Evolutionary conservation across 768 basidiomycete genomes (phyloP), one percentile per base, ranked within the genome.

Genomic region (Exidia glandulosa): DNA sequence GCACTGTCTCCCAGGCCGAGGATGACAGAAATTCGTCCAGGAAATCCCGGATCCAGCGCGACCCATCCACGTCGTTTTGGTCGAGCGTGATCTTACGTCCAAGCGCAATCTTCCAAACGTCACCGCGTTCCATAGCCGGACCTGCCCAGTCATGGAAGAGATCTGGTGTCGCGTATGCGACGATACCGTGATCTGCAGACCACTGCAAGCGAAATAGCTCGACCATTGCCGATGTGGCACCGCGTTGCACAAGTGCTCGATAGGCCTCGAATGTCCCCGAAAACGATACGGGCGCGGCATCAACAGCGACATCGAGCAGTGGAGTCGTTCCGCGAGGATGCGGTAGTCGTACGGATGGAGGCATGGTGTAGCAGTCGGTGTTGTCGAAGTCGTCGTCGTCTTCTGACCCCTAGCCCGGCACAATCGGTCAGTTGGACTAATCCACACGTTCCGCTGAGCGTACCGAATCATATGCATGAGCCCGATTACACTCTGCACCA

Each of bases 91-190:
- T 62, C 7, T 72, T 57, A 25, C 76, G 61, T 4, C 76, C 76
- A 13, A 77, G 69, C 56, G 71, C 68, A 7, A 77, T 75, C 59
- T 74, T 73, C 77, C 77, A 76, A 7, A 62, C 60, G 59, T 74
- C 70, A 3, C 71, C 74, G 31, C 65, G 19, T 16, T 66, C 60
- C 70, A 78, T 75, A 10, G 59, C 66, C 1, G 71, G 69, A 0
- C 72, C 71, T 0, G 70, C 59, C 59, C 75, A 75, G 19, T 72
- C 68, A 0, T 72, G 66, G 48, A 67, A 74, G 2, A 76, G 56
- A 1, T 62, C 62, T 2, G 65, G 58, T 58, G 76, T 71, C 0
- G 71, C 71, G 68, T 68, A 71, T 1, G 74, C 75, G 33, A 71
- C 63, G 63, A 76, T 77, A 0, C 76, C 74, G 3, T 27, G 47